These are phyloP conservation scores for Adansonia grandidieri DNA, from an alignment of 441 rosid genomes.

Conservation along the genomic window DNA sequence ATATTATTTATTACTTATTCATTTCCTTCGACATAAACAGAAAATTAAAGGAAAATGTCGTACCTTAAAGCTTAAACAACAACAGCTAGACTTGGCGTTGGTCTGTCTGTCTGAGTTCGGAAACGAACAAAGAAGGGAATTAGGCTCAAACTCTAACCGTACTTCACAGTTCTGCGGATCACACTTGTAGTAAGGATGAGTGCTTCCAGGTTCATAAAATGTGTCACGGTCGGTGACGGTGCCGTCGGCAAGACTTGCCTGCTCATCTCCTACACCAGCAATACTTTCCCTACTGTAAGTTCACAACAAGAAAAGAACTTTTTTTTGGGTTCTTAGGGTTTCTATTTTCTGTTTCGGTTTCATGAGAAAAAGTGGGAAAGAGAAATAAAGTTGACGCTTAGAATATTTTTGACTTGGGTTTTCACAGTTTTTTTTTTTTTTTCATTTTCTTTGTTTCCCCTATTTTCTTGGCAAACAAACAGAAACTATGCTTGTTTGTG, in stretches of 20 bases:
- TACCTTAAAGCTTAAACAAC: neutral
- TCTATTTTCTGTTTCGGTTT: constrained; percentile 29
- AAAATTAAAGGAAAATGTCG: neutral
- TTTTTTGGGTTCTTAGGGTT: constrained; percentile 17
- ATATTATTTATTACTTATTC: too few species aligned
- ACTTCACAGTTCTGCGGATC: neutral
- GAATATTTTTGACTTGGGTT: neutral
- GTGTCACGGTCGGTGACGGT: constrained; percentile 96
- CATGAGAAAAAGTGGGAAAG: constrained; percentile 29
- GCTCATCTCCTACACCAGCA: constrained; percentile 95
- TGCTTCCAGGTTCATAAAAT: constrained; percentile 88
- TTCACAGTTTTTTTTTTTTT: neutral
- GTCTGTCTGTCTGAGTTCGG: constrained; percentile 12
- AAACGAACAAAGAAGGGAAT: neutral
- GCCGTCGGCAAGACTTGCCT: constrained; percentile 99
- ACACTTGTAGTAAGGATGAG: constrained; percentile 51
- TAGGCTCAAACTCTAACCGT: neutral
- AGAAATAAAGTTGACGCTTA: constrained; percentile 1
- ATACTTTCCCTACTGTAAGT: constrained; percentile 90
- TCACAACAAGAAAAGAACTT: too few species aligned
- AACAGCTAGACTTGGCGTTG: constrained; percentile 25
- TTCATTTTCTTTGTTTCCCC: neutral
- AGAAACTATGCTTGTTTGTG: neutral
- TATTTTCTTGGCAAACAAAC: constrained; percentile 24
- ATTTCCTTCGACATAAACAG: too few species aligned